Base-by-base conservation (phyloP, 2,329 filamentous ascomycete species). In the Pezicula carpinea region DNA sequence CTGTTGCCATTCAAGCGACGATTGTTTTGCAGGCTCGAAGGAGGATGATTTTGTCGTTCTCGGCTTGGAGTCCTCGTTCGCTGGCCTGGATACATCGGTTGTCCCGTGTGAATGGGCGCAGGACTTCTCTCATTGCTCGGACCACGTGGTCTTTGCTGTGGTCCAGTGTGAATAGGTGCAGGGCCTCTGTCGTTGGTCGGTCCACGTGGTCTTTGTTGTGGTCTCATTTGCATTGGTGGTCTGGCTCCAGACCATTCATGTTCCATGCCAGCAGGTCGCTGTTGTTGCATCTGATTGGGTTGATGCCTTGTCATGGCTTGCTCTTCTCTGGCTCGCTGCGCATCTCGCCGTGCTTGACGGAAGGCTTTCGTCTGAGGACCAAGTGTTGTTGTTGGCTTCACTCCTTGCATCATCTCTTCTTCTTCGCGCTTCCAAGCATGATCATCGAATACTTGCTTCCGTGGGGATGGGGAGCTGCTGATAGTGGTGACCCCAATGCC, bases 401-500 rank as follows among this genome's bases (percentile, higher is more conserved):
- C 47, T 26, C 49, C 42, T 29, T n/a, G 43, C n/a, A 50, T 34
- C 47, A 50, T 54, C 31, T 60, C 59, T 26, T 56, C 54, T 41
- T 59, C 58, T 33, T 63, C 59, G 11, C 54, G 40, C 35, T 55
- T 57, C 49, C 55, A 58, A 11, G 43, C 23, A 31, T 52, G 46
- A 1, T 61, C 58, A 42, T 57, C 59, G 31, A 59, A 57, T n/a
- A 23, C 49, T 15, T 53, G 55, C 51, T 69, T 73, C 11, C 59
- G 58, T 3, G 70, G 66, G 10, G 69, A 71, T 1, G 70, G 64
- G 2, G 69, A 61, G 11, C 64, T 67, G 33, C 64, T 69, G 53
- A 70, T 67, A 3, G 68, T 68, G 3, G 68, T 56, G 7, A 67
- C 63, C 7, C 74, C 74, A 13, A 85, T 64, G 3, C 81, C 81